These are phyloP conservation scores for Craspedostauros australis DNA, from an alignment of 108 stramenopile species.

Conservation along the genomic window DNA sequence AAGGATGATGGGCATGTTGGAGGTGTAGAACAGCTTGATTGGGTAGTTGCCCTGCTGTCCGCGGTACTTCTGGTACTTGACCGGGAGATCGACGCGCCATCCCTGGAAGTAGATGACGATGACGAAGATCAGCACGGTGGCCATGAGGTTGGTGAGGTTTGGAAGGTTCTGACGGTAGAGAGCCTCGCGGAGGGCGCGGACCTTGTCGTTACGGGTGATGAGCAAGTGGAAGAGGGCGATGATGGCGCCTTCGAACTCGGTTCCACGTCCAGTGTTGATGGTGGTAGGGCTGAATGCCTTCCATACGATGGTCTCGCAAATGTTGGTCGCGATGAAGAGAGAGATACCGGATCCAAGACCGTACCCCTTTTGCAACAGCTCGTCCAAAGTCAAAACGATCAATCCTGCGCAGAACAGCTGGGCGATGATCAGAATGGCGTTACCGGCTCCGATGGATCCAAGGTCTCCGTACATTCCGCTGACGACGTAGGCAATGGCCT, in stretches of 20 bases:
- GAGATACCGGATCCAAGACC: constrained; percentile 97
- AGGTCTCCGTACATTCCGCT: constrained; percentile 98
- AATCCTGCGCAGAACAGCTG: constrained; percentile 98
- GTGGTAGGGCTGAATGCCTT: constrained; percentile 99
- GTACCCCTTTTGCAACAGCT: constrained; percentile 99
- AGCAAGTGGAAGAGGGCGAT: constrained; percentile 97
- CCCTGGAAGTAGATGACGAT: constrained; percentile 99
- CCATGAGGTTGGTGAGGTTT: constrained; percentile 96
- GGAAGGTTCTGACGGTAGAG: constrained; percentile 96
- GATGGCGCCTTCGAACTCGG: constrained; percentile 99
- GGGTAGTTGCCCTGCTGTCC: constrained; percentile 94
- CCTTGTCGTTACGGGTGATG: constrained; percentile 93
- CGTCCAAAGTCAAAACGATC: constrained; percentile 98
- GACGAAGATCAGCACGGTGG: constrained; percentile 93
- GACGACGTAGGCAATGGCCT: constrained; percentile 99
- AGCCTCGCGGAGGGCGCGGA: constrained; percentile 91
- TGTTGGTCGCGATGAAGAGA: constrained; percentile 99
- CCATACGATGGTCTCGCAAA: constrained; percentile 99
- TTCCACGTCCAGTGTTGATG: constrained; percentile 98
- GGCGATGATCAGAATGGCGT: constrained; percentile 95
- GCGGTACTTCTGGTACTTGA: constrained; percentile 97
- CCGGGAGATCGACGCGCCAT: constrained; percentile 97
- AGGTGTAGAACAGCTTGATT: constrained; percentile 99
- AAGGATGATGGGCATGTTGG: constrained; percentile 99
- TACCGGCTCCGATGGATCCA: constrained; percentile 91